phyloP scores from a whole-genome alignment of 495 filamentous ascomycete species.

The Aspergillus leporis region DNA sequence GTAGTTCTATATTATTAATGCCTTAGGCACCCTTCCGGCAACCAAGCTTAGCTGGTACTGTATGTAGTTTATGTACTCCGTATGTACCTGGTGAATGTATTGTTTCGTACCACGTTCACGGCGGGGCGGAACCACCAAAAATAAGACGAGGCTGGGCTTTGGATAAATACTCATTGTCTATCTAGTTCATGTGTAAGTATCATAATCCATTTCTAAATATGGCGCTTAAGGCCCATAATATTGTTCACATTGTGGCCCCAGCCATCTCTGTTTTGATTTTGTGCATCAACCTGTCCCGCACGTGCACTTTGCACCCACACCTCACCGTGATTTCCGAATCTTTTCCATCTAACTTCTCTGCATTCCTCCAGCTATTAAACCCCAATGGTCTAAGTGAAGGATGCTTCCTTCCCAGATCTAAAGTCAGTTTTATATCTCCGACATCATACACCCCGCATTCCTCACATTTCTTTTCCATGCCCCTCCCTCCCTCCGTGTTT shows the following conservation, averaged over 20 bases:
- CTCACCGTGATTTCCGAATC: slow-evolving; percentile 41
- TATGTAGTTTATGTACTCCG: too few species aligned
- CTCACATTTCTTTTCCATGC: not conserved
- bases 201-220: not conserved
- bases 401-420: not conserved
- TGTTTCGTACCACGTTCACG: not conserved
- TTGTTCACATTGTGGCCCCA: slow-evolving; percentile 12
- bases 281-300: slow-evolving; percentile 15
- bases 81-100: too few species aligned
- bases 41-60: too few species aligned
- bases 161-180: too few species aligned
- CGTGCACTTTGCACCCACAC: slow-evolving; percentile 32
- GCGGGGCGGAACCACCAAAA: not conserved
- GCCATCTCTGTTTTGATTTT: slow-evolving; percentile 19
- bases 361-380: slow-evolving; percentile 7
- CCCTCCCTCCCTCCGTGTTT: not conserved
- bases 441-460: slow-evolving; percentile 19
- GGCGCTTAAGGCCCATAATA: not conserved
- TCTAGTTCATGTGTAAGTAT: not conserved
- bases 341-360: slow-evolving; percentile 16
- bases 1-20: too few species aligned
- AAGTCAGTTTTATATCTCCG: not conserved
- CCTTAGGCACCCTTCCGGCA: not conserved
- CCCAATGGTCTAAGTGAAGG: not conserved
- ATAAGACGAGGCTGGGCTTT: not conserved